Evolutionary conservation across 441 rosid species (phyloP), one percentile per base, ranked within the genome.

Genomic region (Manihot esculenta): DNA sequence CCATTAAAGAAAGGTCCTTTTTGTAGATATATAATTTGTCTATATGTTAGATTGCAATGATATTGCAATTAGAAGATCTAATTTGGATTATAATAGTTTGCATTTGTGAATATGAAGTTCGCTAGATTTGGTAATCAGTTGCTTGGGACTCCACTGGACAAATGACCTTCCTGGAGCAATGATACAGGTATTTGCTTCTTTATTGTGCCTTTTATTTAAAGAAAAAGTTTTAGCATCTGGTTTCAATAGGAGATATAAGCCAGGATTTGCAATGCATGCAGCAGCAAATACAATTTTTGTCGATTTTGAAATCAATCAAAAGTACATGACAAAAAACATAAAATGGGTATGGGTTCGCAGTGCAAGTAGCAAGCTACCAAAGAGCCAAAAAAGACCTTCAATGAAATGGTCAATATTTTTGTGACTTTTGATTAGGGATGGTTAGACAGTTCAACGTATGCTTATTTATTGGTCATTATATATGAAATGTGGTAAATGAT

Each of bases 161-260:
- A 95, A 95, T 81, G 99, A 95, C 85, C 97, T 95, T 78, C 99
- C 97, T 23, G 99, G 99, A 71, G 85, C 99, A 72, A 88, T 95
- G 98, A 93, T 91, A 70, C 98, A 95, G 93, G 97, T 91, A 65
- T 63, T 64, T 64, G 20, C 64, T 44, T 68, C 49, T 56, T 67
- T 51, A 30, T 30, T 62, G 48, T 47, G 24, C 44, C 20, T 53
- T 24, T 24, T 70, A 4, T 55, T n/a, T 17, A 26, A n/a, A n/a
- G n/a, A n/a, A n/a, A n/a, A n/a, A n/a, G 57, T 48, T 51, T 74
- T 67, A 17, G 9, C 23, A 42, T 67, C 51, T 72, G 24, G 24
- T 41, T 50, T 26, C 30, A 27, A 54, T 60, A 7, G 57, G 11
- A 13, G 44, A 50, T 18, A 17, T 70, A 63, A 42, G 57, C 26